Percentiles rank a stretch among this genome's conserved stretches.
Conservation (phyloP, 192 early-diverging fungal genomes). For the Obelidium mucronatum region DNA sequence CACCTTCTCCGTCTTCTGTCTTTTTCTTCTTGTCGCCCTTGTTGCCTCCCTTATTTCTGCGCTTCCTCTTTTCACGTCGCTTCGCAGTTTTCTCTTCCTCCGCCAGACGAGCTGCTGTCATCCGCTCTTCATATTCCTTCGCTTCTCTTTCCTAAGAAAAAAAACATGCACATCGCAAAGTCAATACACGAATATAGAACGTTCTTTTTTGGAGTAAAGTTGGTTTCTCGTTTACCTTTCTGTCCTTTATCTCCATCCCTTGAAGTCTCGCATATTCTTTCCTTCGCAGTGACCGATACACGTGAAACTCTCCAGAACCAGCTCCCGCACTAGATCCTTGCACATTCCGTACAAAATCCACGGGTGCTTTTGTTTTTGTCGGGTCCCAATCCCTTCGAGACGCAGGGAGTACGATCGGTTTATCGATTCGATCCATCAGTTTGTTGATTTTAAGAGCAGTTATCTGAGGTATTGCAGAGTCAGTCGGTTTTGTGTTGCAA, state of each 20-base stretch:
- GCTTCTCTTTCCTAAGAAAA: conserved; percentile 68
- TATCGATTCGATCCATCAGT: conserved; percentile 83
- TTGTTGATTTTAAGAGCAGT: conserved; percentile 61
- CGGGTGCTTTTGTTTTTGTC: conserved; percentile 63
- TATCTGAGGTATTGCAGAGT: too few species aligned
- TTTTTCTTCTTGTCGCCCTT: conserved; percentile 3
- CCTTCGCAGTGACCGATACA: conserved; percentile 85
- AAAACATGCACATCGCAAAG: not conserved
- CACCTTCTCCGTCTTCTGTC: conserved; percentile 3
- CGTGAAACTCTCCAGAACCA: conserved; percentile 95
- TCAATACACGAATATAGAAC: not conserved
- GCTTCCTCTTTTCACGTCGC: conserved; percentile 77
- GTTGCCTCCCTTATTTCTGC: not conserved
- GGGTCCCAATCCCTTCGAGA: conserved; percentile 46
- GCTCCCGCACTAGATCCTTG: conserved; percentile 94
- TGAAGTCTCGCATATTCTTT: conserved; percentile 86
- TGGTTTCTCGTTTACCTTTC: conserved; percentile 73
- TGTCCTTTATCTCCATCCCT: conserved; percentile 75
- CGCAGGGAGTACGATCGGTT: conserved; percentile 77
- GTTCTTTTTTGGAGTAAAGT: not conserved
- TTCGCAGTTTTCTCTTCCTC: conserved; percentile 90
- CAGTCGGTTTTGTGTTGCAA: too few species aligned
- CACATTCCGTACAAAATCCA: conserved; percentile 90
- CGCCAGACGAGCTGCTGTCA: conserved; percentile 58
- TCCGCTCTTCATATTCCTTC: conserved; percentile 65